Evolutionary conservation across 805 yeast genomes (phyloP).

Genomic region (Helenozyma rhizophorensis): DNA sequence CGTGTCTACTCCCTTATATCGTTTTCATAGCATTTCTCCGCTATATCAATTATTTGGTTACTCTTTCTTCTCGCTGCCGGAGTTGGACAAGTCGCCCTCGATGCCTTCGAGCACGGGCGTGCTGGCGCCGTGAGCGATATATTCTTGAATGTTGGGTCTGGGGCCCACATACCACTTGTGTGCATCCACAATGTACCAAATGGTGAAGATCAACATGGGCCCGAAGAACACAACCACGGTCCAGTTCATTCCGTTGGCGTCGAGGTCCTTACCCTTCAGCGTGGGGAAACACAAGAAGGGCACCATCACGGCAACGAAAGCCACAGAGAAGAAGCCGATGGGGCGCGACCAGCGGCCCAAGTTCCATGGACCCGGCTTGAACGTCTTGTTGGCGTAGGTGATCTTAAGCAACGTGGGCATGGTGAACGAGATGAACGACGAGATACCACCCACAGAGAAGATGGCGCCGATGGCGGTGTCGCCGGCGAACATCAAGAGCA

Average conservation of each 20-base stretch:
- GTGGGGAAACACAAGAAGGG: conserved; percentile 59
- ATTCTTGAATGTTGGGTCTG: conserved; percentile 36
- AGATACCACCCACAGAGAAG: conserved; percentile 69
- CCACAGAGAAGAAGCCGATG: conserved; percentile 44
- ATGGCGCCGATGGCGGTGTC: conserved; percentile 65
- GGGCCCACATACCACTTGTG: conserved; percentile 62
- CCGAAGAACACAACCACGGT: conserved; percentile 53
- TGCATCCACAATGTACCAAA: conserved; percentile 51
- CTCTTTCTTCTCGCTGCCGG: too few relatives aligned
- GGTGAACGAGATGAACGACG: conserved; percentile 64
- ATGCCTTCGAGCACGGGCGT: too few relatives aligned
- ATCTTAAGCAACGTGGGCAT: conserved; percentile 58
- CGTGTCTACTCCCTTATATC: too few relatives aligned
- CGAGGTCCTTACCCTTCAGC: conserved; percentile 31
- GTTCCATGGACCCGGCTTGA: conserved; percentile 65
- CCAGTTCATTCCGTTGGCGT: conserved; percentile 55
- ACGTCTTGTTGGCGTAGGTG: conserved; percentile 48
- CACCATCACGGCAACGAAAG: conserved; percentile 51
- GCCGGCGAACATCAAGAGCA: conserved; percentile 59
- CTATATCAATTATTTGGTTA: too few relatives aligned
- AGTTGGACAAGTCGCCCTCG: too few relatives aligned
- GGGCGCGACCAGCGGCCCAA: conserved; percentile 51
- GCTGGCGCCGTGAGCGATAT: conserved; percentile 6
- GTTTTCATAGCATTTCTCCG: too few relatives aligned
- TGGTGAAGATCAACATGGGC: conserved; percentile 47